Base-by-base conservation (phyloP, 1,284 basidiomycete species). In the Cryptococcus jaspeensis region DNA sequence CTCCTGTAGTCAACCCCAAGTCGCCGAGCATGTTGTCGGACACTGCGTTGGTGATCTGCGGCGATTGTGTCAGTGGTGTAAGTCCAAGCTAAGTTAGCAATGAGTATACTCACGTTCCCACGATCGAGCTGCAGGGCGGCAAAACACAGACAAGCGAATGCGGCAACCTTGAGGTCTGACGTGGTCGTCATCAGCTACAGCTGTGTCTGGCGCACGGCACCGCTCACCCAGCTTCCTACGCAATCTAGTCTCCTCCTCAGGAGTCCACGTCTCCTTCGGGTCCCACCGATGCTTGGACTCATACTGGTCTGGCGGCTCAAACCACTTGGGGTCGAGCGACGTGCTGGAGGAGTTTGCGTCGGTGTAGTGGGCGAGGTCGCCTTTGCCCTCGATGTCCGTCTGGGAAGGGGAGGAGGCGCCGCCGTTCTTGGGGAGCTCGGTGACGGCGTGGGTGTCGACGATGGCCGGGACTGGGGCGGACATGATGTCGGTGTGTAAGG, bases 1-100 rank as follows among this genome's bases (percentile, higher is more conserved):
- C 68, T 38, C 60, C 70, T 2, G 74, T 77, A 0, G 69, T 74
- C 44, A 80, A 47, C 0, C 53, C 45, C 3, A 78, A 58, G 52
- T 80, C 78, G 1, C 54, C 44, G 2, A 80, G 65, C 49, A 80
- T 62, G 52, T 73, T 72, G 65, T 80, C 79, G 5, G 74, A 72
- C 3, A 73, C 60, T 0, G 72, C 73, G 43, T 73, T 72, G 35
- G 50, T 23, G 50, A 74, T 72, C 63, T 67, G 50, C 5, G 8
- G 52, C 28, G 40, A 35, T n/a, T 13, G 11, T n/a, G 13, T n/a
- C 18, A 48, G 20, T 15, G 5, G n/a, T n/a, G n/a, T n/a, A n/a
- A n/a, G n/a, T n/a, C n/a, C n/a, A n/a, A n/a, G n/a, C n/a, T n/a
- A n/a, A n/a, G n/a, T n/a, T n/a, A n/a, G n/a, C n/a, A n/a, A n/a